These are phyloP conservation scores for Colletotrichum kahawae DNA, from an alignment of 2,329 filamentous ascomycete species.

Conservation along the genomic window DNA sequence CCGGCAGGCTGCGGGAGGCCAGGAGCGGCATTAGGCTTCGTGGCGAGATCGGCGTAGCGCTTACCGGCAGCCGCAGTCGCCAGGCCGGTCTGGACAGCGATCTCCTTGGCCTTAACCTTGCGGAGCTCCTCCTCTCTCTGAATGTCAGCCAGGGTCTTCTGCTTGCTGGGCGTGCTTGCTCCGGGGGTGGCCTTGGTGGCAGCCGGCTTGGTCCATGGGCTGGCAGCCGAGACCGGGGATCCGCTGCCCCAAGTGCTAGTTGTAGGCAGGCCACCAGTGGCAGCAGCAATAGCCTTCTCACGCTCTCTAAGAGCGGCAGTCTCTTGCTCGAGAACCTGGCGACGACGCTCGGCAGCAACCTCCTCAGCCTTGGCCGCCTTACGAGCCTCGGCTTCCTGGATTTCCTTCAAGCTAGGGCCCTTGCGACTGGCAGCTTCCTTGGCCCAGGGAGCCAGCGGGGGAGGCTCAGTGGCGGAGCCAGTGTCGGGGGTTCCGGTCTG, in stretches of 20 bases:
- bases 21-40: constrained; percentile 50
- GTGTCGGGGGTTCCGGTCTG: constrained; percentile 78
- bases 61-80: constrained; percentile 67
- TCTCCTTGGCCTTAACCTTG: constrained; percentile 74
- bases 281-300: constrained; percentile 62
- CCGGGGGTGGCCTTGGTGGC: constrained; percentile 44
- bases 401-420: constrained; percentile 92
- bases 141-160: constrained; percentile 95
- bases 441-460: constrained; percentile 92
- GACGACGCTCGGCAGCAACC: constrained; percentile 76
- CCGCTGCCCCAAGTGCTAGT: constrained; percentile 88
- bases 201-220: constrained; percentile 72
- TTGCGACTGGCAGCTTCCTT: constrained; percentile 81
- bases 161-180: constrained; percentile 45
- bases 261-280: constrained; percentile 77
- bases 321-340: constrained; percentile 82
- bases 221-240: constrained; percentile 69
- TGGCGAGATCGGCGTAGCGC: constrained; percentile 92
- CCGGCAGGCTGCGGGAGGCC: constrained; percentile 45
- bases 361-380: constrained; percentile 92
- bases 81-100: constrained; percentile 50
- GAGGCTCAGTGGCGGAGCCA: constrained; percentile 49
- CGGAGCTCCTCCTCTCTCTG: constrained; percentile 94
- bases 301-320: constrained; percentile 62
- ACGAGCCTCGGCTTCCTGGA: constrained; percentile 92